Evolutionary conservation across 805 yeast species (phyloP).

Genomic region (Kurtzmaniella cleridarum): DNA sequence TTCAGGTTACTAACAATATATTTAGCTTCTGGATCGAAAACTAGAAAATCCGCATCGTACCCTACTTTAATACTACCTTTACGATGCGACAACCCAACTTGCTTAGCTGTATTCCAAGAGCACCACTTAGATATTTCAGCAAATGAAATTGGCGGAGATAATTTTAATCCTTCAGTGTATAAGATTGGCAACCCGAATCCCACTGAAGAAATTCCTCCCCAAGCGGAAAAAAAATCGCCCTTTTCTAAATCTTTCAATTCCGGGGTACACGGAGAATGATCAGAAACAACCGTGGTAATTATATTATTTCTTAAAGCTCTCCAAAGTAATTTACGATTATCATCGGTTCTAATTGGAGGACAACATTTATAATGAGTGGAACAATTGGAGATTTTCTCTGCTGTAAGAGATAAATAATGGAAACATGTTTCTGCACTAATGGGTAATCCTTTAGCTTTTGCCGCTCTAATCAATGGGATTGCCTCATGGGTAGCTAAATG

Average conservation of each 20-base stretch:
- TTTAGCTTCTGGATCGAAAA: constrained; percentile 61
- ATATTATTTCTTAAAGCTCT: constrained; percentile 59
- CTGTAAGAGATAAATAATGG: constrained; percentile 75
- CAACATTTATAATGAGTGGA: constrained; percentile 89
- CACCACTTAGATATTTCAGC: constrained; percentile 76
- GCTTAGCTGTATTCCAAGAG: constrained; percentile 74
- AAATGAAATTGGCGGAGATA: constrained; percentile 46
- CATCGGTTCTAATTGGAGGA: constrained; percentile 83
- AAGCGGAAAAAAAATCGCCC: constrained; percentile 87
- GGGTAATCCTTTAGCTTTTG: constrained; percentile 54
- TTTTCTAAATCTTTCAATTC: constrained; percentile 73
- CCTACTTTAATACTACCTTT: constrained; percentile 77
- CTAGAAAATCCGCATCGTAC: constrained; percentile 80
- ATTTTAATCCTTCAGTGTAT: constrained; percentile 63
- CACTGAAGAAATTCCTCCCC: constrained; percentile 96
- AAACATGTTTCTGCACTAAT: constrained; percentile 90
- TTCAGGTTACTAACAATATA: constrained; percentile 49
- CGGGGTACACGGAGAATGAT: constrained; percentile 95
- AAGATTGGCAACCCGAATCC: constrained; percentile 84
- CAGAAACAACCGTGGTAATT: constrained; percentile 84
- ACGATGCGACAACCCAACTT: constrained; percentile 65
- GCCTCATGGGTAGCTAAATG: constrained; percentile 87
- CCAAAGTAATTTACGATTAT: constrained; percentile 74
- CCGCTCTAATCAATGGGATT: constrained; percentile 63
- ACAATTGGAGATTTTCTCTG: constrained; percentile 73